These are phyloP conservation scores for Spiromastix sp. DNA, from an alignment of 2,329 filamentous ascomycete genomes.

Conservation along the genomic window DNA sequence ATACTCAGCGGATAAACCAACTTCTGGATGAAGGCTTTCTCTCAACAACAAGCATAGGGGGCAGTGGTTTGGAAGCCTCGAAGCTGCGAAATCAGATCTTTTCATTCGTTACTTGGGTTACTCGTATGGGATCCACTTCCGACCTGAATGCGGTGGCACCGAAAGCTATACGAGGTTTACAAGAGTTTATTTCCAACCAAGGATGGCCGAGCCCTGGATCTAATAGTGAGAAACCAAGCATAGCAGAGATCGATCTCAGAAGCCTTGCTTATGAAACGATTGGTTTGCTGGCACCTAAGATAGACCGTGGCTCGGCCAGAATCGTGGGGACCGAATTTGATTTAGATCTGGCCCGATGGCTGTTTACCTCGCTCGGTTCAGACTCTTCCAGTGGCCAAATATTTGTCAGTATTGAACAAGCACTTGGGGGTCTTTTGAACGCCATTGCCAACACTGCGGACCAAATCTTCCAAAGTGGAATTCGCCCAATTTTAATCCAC, in stretches of 20 bases:
- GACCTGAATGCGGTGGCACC: constrained; percentile 57
- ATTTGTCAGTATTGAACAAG: constrained; percentile 79
- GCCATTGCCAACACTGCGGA: constrained; percentile 41
- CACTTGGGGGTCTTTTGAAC: constrained; percentile 66
- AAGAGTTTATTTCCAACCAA: constrained; percentile 64
- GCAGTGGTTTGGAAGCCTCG: constrained; percentile 58
- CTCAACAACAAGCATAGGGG: constrained; percentile 27
- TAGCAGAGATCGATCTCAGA: constrained; percentile 57
- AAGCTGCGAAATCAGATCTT: constrained; percentile 79
- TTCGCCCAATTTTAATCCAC: constrained; percentile 52
- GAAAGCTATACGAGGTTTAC: constrained; percentile 57
- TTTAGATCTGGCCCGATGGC: constrained; percentile 54
- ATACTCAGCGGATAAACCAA: constrained; percentile 55
- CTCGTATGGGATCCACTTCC: constrained; percentile 55
- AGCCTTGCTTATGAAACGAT: constrained; percentile 85
- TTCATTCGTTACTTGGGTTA: constrained; percentile 77
- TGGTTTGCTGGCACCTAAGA: constrained; percentile 56
- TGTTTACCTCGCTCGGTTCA: constrained; percentile 72
- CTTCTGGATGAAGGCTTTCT: constrained; percentile 59
- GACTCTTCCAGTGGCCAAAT: constrained; percentile 65
- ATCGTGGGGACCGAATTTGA: constrained; percentile 32
- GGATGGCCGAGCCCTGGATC: constrained; percentile 64
- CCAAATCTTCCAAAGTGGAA: constrained; percentile 25
- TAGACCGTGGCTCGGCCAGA: constrained; percentile 26
- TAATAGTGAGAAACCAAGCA: constrained; percentile 42